Base-by-base conservation (phyloP, 1,284 basidiomycete species). In the Cutaneotrichosporon sp. region DNA sequence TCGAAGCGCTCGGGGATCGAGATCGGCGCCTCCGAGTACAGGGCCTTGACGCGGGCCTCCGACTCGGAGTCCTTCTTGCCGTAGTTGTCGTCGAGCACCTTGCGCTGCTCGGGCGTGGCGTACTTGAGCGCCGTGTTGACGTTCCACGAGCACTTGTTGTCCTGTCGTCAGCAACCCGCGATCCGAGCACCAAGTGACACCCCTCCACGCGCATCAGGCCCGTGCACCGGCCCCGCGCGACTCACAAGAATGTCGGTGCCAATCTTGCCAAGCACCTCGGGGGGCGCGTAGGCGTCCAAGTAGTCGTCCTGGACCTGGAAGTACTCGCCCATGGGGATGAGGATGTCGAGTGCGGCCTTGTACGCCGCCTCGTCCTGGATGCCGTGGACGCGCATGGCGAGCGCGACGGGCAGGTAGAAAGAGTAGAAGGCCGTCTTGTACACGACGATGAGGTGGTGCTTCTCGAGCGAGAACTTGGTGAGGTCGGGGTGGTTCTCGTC, bases 371-470 rank as follows among this genome's bases (percentile, higher is more conserved):
- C 80, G 66, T 87, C 83, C 11, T 87, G 86, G 72, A 97, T 86
- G 59, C 87, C 86, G 68, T 85, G 73, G 78, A 85, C 83, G 76
- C 88, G 86, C 88, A 99, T 90, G 24, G 94, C 94, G 63, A 95
- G 87, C 8, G 95, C 95, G 67, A 98, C 93, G 59, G 97, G 94
- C 65, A 99, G 90, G 83, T 98, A 97, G 86, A 98, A 99, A 31
- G 93, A 97, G 82, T 99, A 99, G 82, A 87, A 97, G 0, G 95
- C 92, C 20, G 97, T 98, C 82, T 99, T 99, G 87, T 95, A 98
- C 65, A 93, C 86, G 55, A 98, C 95, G 77, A 98, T 99, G 63
- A 93, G 86, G 69, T 87, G 87, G 79, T 98, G 93, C 91, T 91
- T 91, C 64, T 84, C 76, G 34, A 86, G 81, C 6, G 90, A 92